These are phyloP conservation scores for Globisporangium okanoganense DNA, from an alignment of 352 stramenopile genomes.

Conservation along the genomic window DNA sequence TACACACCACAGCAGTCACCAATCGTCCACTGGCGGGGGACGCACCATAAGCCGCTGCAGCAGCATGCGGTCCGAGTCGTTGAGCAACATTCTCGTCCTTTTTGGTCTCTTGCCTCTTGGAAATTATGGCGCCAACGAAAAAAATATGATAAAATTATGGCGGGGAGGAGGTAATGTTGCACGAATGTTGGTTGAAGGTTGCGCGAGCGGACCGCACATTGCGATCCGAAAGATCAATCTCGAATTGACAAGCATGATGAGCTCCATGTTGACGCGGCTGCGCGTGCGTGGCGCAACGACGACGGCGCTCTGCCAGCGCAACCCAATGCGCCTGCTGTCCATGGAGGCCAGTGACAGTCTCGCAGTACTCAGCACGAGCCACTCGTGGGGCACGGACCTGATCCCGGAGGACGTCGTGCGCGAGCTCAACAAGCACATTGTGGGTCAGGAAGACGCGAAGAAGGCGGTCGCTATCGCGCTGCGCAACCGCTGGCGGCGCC, in stretches of 20 bases:
- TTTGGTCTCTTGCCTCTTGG: neutral
- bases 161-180: neutral
- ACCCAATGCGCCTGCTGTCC: neutral
- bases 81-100: conserved; percentile 36
- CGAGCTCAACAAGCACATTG: conserved; percentile 95
- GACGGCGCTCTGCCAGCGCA: neutral
- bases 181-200: neutral
- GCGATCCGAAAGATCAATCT: conserved; percentile 3
- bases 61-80: conserved; percentile 67
- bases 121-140: conserved; percentile 7
- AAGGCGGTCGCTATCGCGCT: conserved; percentile 97
- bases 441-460: conserved; percentile 97
- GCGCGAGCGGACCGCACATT: neutral
- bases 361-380: conserved; percentile 5
- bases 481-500: conserved; percentile 97
- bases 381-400: conserved; percentile 36
- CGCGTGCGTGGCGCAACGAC: neutral
- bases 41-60: conserved; percentile 72
- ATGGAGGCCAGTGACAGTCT: conserved; percentile 4
- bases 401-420: conserved; percentile 92
- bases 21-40: neutral
- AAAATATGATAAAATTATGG: neutral
- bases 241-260: conserved; percentile 8
- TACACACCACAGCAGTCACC: neutral
- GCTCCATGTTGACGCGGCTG: neutral